Evolutionary conservation across 2,329 filamentous ascomycete genomes (phyloP), one percentile per base, ranked within the genome.

Genomic region (Basipetospora chlamydospora): DNA sequence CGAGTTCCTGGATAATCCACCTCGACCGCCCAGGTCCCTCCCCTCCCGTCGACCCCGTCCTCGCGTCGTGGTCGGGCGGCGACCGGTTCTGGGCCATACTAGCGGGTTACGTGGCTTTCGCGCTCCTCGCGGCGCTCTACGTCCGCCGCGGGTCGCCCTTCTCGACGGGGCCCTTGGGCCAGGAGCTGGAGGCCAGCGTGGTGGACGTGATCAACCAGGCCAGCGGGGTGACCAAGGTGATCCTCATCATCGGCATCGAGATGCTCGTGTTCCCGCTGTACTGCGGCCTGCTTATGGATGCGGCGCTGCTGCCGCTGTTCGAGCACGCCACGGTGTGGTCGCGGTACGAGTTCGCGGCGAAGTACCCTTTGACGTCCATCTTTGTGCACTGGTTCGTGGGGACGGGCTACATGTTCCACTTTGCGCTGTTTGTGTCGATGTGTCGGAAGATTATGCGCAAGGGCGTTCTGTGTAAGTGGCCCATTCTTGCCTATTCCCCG

Each of bases 331-430:
- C 81, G 1, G 58, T 95, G 35, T 69, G 70, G 43, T 85, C 83
- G 6, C 75, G 90, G 16, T 61, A 93, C 35, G 62, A 75, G 4
- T 98, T 94, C 49, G 84, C 84, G 2, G 63, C 73, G 38, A 67
- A 75, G 42, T 85, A 80, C 42, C 90, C 90, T 0, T 70, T 88
- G 45, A 95, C 86, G 1, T 94, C 88, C 11, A 74, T 92, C 11
- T 98, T 98, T 54, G 81, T 96, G 36, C 90, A 98, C 55, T 98
- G 90, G 90, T 98, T 98, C 51, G 80, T 95, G 39, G 90, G 90
- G 33, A 98, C 90, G 3, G 93, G 87, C 43, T 98, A 98, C 58
- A 98, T 98, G 92, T 98, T 98, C 60, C 90, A 98, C 54, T 98
- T 98, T 54, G 90, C 90, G 5, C 70, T 98, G 3, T 98, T 98